Conservation (phyloP, 2,329 filamentous ascomycete species). For the Dactylellina leptospora region DNA sequence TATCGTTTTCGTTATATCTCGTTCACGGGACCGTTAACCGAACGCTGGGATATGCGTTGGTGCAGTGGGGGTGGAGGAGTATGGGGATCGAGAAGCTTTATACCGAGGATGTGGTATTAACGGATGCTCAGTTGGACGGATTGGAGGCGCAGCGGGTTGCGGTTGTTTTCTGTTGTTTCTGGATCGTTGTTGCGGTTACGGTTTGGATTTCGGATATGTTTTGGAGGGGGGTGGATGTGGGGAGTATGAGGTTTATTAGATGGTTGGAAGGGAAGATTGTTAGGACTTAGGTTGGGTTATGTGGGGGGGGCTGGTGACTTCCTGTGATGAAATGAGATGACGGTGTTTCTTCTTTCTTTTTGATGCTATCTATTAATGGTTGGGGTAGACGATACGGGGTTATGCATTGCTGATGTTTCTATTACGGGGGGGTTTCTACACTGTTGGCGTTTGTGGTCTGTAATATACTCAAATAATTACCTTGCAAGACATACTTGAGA, state of each 20-base stretch:
- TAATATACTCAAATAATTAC: too few relatives aligned
- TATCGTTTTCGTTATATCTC: constrained; percentile 2
- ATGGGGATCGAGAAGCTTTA: not conserved
- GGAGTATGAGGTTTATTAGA: not conserved
- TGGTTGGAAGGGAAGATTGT: constrained; percentile 9
- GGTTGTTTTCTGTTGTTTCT: not conserved
- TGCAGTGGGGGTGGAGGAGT: constrained; percentile 1
- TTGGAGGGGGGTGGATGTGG: constrained; percentile 1
- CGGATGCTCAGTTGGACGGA: not conserved
- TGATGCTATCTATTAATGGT: too few relatives aligned
- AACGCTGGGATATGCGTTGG: not conserved
- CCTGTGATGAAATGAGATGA: too few relatives aligned
- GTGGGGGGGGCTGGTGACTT: too few relatives aligned
- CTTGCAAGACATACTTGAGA: too few relatives aligned
- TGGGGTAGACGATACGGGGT: too few relatives aligned
- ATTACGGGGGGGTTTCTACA: not conserved
- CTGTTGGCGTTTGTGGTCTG: too few relatives aligned
- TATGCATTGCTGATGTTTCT: not conserved
- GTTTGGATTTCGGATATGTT: constrained; percentile 3
- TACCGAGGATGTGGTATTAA: not conserved
- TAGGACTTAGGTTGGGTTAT: not conserved
- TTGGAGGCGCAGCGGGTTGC: not conserved
- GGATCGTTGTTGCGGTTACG: not conserved
- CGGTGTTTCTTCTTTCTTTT: too few relatives aligned
- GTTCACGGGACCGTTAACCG: not conserved